Evolutionary conservation across 805 yeast genomes (phyloP), one percentile per base, ranked within the genome.

Genomic region (Candida parachauliodes): DNA sequence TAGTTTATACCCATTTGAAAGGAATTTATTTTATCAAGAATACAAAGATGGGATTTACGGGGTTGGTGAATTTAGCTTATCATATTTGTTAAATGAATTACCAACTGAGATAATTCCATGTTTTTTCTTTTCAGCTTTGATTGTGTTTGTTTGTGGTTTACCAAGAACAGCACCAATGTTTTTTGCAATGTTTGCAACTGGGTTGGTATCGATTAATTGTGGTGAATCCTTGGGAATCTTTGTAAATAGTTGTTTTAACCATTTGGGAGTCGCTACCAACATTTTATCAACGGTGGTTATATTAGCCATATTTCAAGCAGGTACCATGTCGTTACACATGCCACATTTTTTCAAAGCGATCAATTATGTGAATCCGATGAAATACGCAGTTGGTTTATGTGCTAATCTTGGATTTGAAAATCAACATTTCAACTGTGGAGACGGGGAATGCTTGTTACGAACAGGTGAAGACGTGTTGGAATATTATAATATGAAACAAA

Each of bases 161-260:
- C 89, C 88, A 14, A 60, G 87, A 33, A 77, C 79, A 1, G 74
- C 80, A 0, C 76, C 66, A 1, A 75, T 83, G 68, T 88, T 74
- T 50, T 87, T 88, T 49, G 70, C 81, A 0, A 65, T 81, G 48
- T 70, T 77, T 15, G 77, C 78, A 45, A 68, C 77, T 19, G 48
- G 79, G 0, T 62, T 77, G 40, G 61, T 74, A 18, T 70, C 79
- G 17, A 73, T 81, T 12, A 77, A 80, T 45, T 79, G 88, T 43
- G 96, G 96, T 24, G 96, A 88, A 55, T 81, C 91, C 5, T 64
- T 88, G 22, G 96, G 96, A 0, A 83, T 88, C 5, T 70, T 84
- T 34, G 83, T 88, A 41, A 86, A 85, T 51, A 80, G 89, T 3
- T 48, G 83, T 1, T 81, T 88, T 50, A 61, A 67, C 33, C 88